Evolutionary conservation across 2,329 filamentous ascomycete genomes (phyloP).

Genomic region (Diaporthe sp.): DNA sequence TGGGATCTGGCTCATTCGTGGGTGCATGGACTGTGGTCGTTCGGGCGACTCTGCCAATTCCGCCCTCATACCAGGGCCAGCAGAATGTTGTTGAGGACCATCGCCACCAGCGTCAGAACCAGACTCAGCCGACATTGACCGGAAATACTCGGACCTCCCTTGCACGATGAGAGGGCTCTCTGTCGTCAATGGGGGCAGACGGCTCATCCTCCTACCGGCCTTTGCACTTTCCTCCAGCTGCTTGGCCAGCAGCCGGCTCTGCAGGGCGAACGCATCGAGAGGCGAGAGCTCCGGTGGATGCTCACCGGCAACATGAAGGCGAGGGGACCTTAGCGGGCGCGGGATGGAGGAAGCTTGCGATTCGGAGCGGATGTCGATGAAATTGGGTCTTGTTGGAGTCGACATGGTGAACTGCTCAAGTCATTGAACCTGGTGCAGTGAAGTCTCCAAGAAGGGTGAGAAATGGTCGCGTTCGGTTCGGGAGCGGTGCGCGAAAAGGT

Average conservation of each 20-base stretch:
- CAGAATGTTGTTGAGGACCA: conserved; percentile 49
- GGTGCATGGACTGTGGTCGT: conserved; percentile 81
- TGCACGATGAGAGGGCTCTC: conserved; percentile 83
- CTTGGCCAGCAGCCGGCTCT: conserved; percentile 87
- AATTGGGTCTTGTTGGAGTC: conserved; percentile 61
- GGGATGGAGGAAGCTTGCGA: conserved; percentile 64
- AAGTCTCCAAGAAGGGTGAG: background rate
- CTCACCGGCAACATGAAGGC: conserved; percentile 82
- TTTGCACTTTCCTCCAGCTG: conserved; percentile 85
- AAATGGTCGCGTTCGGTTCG: conserved; percentile 24
- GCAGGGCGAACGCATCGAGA: conserved; percentile 93
- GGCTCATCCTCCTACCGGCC: conserved; percentile 83
- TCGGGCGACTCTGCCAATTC: conserved; percentile 69
- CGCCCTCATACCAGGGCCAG: conserved; percentile 63
- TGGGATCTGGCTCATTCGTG: conserved; percentile 76
- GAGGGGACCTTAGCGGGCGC: conserved; percentile 76
- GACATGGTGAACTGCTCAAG: conserved; percentile 58
- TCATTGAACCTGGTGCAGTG: conserved; percentile 34
- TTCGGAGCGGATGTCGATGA: conserved; percentile 70
- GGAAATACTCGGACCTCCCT: conserved; percentile 84
- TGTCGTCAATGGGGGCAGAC: conserved; percentile 85
- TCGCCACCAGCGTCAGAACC: conserved; percentile 60
- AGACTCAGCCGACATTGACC: conserved; percentile 77
- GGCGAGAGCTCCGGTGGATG: conserved; percentile 92
- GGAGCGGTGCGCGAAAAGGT: conserved; percentile 23